Conservation (phyloP, 1,284 basidiomycete species). For the Trametes polyzona region DNA sequence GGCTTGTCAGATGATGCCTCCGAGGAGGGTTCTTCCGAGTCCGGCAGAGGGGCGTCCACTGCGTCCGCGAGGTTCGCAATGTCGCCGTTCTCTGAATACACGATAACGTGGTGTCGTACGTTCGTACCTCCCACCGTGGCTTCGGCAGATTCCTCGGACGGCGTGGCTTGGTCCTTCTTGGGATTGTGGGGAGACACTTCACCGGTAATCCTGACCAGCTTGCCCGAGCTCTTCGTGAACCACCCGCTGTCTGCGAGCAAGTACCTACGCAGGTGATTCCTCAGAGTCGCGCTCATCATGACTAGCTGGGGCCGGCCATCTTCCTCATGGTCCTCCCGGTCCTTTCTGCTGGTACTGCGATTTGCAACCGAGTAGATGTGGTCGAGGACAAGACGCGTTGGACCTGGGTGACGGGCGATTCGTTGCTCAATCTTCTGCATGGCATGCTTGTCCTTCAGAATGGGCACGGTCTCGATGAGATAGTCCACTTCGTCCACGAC, state of each 20-base stretch:
- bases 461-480: slow-evolving; percentile 53
- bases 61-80: slow-evolving; percentile 54
- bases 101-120: slow-evolving; percentile 63
- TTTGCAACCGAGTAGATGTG: slow-evolving; percentile 44
- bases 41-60: slow-evolving; percentile 4
- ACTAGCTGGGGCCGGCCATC: slow-evolving; percentile 55
- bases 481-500: slow-evolving; percentile 79
- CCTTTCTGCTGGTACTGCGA: neutral
- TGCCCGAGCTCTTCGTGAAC: slow-evolving; percentile 47
- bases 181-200: slow-evolving; percentile 16
- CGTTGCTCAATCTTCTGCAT: slow-evolving; percentile 43
- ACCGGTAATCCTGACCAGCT: slow-evolving; percentile 50
- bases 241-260: slow-evolving; percentile 58
- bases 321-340: neutral
- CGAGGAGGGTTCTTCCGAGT: slow-evolving; percentile 4
- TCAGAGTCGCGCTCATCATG: slow-evolving; percentile 71
- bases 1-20: slow-evolving; percentile 4
- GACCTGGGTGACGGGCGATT: slow-evolving; percentile 55
- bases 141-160: slow-evolving; percentile 25
- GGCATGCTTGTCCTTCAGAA: slow-evolving; percentile 40
- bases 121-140: slow-evolving; percentile 33
- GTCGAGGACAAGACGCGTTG: slow-evolving; percentile 62
- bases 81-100: slow-evolving; percentile 54
- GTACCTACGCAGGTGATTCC: slow-evolving; percentile 55
- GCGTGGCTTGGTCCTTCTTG: slow-evolving; percentile 5